Evolutionary conservation across 2,329 filamentous ascomycete species (phyloP).

Genomic region (Neurospora crassa): DNA sequence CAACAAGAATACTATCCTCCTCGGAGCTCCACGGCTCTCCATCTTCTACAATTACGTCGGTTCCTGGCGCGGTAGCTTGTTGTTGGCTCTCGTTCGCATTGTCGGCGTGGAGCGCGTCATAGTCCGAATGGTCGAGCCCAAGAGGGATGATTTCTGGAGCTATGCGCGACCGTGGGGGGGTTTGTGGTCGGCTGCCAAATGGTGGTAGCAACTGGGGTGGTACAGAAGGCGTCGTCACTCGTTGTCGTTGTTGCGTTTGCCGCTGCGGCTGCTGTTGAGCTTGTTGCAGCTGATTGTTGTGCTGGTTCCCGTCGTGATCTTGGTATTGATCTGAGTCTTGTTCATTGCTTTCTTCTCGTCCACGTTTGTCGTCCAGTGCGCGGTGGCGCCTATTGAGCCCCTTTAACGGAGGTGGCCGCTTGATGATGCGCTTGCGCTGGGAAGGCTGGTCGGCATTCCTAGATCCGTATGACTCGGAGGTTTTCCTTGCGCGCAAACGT

Average conservation of each 20-base stretch:
- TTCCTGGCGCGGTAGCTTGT: constrained; percentile 16
- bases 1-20: constrained; percentile 56
- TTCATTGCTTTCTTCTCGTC: constrained; percentile 27
- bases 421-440: constrained; percentile 40
- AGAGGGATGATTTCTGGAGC: constrained; percentile 51
- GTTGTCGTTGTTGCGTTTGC: constrained; percentile 14
- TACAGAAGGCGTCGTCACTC: constrained; percentile 2
- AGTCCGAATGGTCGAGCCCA: constrained; percentile 49
- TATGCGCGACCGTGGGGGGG: constrained; percentile 51
- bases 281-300: constrained; percentile 12
- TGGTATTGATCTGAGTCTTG: constrained; percentile 13
- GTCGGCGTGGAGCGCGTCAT: constrained; percentile 38
- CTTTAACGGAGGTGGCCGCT: constrained; percentile 34
- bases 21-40: constrained; percentile 49
- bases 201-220: constrained; percentile 1
- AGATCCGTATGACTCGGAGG: constrained; percentile 9
- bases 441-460: constrained; percentile 20
- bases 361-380: constrained; percentile 34
- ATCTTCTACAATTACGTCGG: constrained; percentile 34
- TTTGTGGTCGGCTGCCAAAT: constrained; percentile 30
- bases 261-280: constrained; percentile 9
- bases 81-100: constrained; percentile 4
- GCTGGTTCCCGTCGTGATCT: constrained; percentile 12
- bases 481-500: constrained; percentile 40
- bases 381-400: constrained; percentile 46